A percentile compares a stretch with the other conserved stretches of the same genome.
Conservation (phyloP, 352 stramenopile genomes). For the Phytophthora sojae region DNA sequence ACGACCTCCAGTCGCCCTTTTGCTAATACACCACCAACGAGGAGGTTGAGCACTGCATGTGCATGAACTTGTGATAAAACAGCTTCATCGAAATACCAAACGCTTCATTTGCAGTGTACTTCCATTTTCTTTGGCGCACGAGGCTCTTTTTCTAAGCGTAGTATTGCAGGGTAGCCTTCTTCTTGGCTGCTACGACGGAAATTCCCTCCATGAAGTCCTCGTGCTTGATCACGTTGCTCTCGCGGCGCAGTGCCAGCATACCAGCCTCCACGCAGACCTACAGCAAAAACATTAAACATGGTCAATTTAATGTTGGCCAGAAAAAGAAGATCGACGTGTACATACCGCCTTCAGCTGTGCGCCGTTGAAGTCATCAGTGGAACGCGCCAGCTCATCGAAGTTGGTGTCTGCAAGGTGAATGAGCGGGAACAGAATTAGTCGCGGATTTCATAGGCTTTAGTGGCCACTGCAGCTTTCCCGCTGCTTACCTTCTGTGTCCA, state of each 20-base stretch:
- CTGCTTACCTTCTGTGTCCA: slow-evolving; percentile 84
- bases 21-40: not conserved
- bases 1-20: slow-evolving; percentile 1
- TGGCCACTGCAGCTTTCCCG: not conserved
- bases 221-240: slow-evolving; percentile 97
- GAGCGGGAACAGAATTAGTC: not conserved
- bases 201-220: slow-evolving; percentile 99
- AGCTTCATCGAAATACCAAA: not conserved
- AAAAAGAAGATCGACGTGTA: not conserved
- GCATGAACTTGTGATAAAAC: not conserved
- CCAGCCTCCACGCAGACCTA: slow-evolving; percentile 98
- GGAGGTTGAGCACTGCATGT: not conserved
- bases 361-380: slow-evolving; percentile 99
- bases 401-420: slow-evolving; percentile 86
- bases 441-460: not conserved
- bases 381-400: slow-evolving; percentile 97
- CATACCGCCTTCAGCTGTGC: slow-evolving; percentile 97
- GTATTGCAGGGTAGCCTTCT: slow-evolving; percentile 98
- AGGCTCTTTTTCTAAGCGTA: slow-evolving; percentile 89
- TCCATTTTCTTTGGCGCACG: slow-evolving; percentile 1
- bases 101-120: slow-evolving; percentile 18
- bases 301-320: not conserved
- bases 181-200: slow-evolving; percentile 97
- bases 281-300: slow-evolving; percentile 10
- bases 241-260: slow-evolving; percentile 97